These are phyloP conservation scores for Colletotrichum neosansevieriae DNA, from an alignment of 2,329 filamentous ascomycete species.

Conservation along the genomic window DNA sequence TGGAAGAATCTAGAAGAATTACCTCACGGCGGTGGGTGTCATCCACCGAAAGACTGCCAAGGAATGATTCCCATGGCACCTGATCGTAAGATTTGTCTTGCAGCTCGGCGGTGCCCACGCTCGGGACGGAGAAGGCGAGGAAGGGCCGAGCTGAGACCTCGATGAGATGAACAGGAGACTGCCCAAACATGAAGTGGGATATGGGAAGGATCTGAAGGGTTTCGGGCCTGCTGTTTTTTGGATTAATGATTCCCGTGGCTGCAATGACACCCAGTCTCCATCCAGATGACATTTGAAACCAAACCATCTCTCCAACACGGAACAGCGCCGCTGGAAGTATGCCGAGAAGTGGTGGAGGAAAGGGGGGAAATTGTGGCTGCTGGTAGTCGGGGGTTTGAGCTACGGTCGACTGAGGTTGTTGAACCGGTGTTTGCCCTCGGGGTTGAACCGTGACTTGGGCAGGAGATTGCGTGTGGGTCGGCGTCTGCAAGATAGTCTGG, in stretches of 20 bases:
- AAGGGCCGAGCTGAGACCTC: slow-evolving; percentile 62
- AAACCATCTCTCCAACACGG: slow-evolving; percentile 62
- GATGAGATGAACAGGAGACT: slow-evolving; percentile 53
- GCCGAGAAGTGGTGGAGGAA: slow-evolving; percentile 30
- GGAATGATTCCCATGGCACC: slow-evolving; percentile 56
- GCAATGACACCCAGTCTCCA: slow-evolving; percentile 63
- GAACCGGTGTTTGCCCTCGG: slow-evolving; percentile 24
- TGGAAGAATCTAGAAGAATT: slow-evolving; percentile 62
- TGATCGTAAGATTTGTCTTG: slow-evolving; percentile 55
- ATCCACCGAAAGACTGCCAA: slow-evolving; percentile 48
- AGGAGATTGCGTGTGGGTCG: slow-evolving; percentile 8
- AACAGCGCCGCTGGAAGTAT: slow-evolving; percentile 52
- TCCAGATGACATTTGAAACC: slow-evolving; percentile 60
- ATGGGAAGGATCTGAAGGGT: slow-evolving; percentile 53
- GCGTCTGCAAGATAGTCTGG: slow-evolving; percentile 9
- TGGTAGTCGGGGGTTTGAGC: slow-evolving; percentile 23
- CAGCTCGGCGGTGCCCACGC: slow-evolving; percentile 54
- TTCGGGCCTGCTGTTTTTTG: slow-evolving; percentile 44
- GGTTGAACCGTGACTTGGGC: slow-evolving; percentile 4
- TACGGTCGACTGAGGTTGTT: slow-evolving; percentile 17
- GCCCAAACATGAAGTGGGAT: slow-evolving; percentile 52
- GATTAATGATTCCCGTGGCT: slow-evolving; percentile 46
- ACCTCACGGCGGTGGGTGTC: slow-evolving; percentile 55
- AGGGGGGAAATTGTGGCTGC: slow-evolving; percentile 34
- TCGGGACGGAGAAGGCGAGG: slow-evolving; percentile 63